Percentiles rank a stretch among this genome's conserved stretches.
Evolutionary conservation across 179 eudicot species (phyloP).

Genomic region (Drosera spatulata): DNA sequence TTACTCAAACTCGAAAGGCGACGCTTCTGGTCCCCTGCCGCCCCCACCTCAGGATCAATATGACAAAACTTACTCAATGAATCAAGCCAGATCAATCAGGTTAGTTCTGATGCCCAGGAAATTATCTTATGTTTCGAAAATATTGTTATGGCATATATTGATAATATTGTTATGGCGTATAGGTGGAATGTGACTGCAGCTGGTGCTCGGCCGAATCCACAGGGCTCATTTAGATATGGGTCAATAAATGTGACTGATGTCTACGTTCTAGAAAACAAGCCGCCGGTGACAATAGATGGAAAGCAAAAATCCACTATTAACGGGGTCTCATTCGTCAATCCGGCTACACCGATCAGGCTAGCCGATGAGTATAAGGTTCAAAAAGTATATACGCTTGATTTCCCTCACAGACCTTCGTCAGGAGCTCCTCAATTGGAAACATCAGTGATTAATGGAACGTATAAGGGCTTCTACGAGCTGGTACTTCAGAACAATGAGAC

Average conservation of each 20-base stretch:
- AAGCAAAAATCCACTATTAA: constrained; percentile 52
- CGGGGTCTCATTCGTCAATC: constrained; percentile 76
- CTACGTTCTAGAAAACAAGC: constrained; percentile 54
- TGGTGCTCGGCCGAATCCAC: constrained; percentile 96
- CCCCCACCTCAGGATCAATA: constrained; percentile 48
- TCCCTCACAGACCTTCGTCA: constrained; percentile 56
- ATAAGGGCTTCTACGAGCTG: constrained; percentile 66
- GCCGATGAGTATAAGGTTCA: constrained; percentile 64
- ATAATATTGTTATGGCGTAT: constrained; percentile 10
- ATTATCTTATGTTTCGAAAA: background rate
- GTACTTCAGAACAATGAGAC: constrained; percentile 81
- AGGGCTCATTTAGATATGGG: too few species aligned
- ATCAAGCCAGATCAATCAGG: constrained; percentile 72
- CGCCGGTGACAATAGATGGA: constrained; percentile 55
- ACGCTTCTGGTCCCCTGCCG: constrained; percentile 56
- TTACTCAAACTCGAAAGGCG: constrained; percentile 59
- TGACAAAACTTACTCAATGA: constrained; percentile 58
- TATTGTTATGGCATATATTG: too few species aligned
- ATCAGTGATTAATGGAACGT: constrained; percentile 75
- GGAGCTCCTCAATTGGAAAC: constrained; percentile 57
- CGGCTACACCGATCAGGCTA: constrained; percentile 76
- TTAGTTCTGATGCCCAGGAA: constrained; percentile 7
- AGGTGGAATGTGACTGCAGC: constrained; percentile 93
- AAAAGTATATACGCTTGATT: constrained; percentile 67
- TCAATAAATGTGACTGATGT: too few species aligned